Base-by-base conservation (phyloP, 192 early-diverging fungal species). In the Gaertneriomyces semiglobifer region DNA sequence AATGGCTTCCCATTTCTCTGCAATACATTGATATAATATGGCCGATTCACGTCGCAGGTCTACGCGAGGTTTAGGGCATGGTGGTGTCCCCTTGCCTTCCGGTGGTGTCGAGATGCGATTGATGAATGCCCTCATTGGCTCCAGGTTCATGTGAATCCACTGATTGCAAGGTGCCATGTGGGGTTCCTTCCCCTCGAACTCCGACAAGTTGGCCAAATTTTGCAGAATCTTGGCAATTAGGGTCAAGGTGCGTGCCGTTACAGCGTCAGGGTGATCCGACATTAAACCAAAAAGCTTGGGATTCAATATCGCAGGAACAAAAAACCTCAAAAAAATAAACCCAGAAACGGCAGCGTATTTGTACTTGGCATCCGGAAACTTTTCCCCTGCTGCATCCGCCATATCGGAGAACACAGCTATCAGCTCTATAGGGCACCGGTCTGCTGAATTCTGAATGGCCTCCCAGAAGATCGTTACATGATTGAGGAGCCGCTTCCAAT, bases 261-360 rank as follows among this genome's bases (percentile, higher is more conserved):
- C 46, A 11, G 62, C 45, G 45, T 81, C 76, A 0, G 81, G 79
- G 58, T 78, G 74, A 51, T 79, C 70, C 19, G 45, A 65, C 48
- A 73, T 70, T 47, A 84, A 63, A 6, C 71, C 72, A 62, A 84
- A 84, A 10, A 83, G 54, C 52, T 82, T 79, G 25, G 82, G 82
- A 2, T 41, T 50, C n/a, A 81, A 62, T 40, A 86, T 82, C 4
- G 84, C 84, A 10, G 85, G 81, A 58, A 77, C 79, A 58, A 86
- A 86, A 46, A 86, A 81, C n/a, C 84, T 44, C 50, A 86, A 57
- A 53, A 86, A 86, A 33, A 86, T 75, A 62, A 86, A 86, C 25
- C 81, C 80, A 53, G 77, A 82, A 18, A 86, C 68, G 8, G 81
- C 77, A 10, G 76, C 53, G 41, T 82, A 79, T 58, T 68, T 68